phyloP scores from a whole-genome alignment of 108 stramenopile species.

The Aureococcus anophagefferens region DNA sequence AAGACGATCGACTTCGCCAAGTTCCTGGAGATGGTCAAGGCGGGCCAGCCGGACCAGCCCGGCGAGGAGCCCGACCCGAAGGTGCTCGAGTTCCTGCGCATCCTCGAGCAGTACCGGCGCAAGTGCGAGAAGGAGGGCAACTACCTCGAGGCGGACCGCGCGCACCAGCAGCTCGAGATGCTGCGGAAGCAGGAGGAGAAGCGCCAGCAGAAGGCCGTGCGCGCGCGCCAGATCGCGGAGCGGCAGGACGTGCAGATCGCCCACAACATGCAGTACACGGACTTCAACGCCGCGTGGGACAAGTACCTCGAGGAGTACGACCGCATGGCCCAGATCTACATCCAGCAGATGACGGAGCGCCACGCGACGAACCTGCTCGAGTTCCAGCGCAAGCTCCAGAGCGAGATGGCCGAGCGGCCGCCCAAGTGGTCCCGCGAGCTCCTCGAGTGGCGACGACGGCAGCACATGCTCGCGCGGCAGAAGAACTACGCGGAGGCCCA shows the following conservation, averaged over 20 bases:
- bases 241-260: slow-evolving; percentile 55
- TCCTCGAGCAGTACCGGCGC: slow-evolving; percentile 50
- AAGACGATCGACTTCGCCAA: slow-evolving; percentile 25
- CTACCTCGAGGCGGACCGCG: slow-evolving; percentile 51
- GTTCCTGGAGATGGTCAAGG: slow-evolving; percentile 27
- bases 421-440: slow-evolving; percentile 55
- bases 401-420: slow-evolving; percentile 38
- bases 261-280: slow-evolving; percentile 57
- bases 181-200: slow-evolving; percentile 49
- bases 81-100: slow-evolving; percentile 50
- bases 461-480: slow-evolving; percentile 50
- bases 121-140: slow-evolving; percentile 58
- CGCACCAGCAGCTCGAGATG: slow-evolving; percentile 39
- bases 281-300: slow-evolving; percentile 57
- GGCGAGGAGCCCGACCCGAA: slow-evolving; percentile 48
- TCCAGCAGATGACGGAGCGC: slow-evolving; percentile 59
- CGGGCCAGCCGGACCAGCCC: slow-evolving; percentile 20
- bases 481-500: slow-evolving; percentile 54
- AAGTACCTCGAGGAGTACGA: slow-evolving; percentile 58
- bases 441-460: slow-evolving; percentile 50
- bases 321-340: slow-evolving; percentile 56
- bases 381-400: slow-evolving; percentile 41
- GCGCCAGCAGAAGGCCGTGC: slow-evolving; percentile 47
- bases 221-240: slow-evolving; percentile 48
- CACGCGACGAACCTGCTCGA: slow-evolving; percentile 42